Conservation (phyloP, 2,329 filamentous ascomycete genomes). For the Fusarium equiseti region DNA sequence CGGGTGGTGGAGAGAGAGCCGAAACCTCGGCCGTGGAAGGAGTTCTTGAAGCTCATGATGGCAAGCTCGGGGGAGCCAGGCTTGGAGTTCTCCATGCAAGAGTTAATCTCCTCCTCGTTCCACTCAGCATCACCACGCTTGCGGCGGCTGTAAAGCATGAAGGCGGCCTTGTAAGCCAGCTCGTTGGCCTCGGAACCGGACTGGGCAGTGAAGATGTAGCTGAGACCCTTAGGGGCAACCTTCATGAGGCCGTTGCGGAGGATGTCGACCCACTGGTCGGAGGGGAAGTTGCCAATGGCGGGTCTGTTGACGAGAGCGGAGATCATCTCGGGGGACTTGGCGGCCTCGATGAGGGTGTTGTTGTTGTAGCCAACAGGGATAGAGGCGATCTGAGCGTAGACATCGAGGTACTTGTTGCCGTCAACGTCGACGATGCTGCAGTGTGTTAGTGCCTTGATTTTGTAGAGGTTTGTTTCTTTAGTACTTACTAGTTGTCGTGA, state of each 20-base stretch:
- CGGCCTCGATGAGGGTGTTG: conserved; percentile 72
- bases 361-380: conserved; percentile 90
- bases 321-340: conserved; percentile 77
- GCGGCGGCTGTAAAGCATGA: conserved; percentile 82
- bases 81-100: conserved; percentile 77
- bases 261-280: conserved; percentile 78
- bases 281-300: conserved; percentile 84
- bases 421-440: conserved; percentile 61
- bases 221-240: conserved; percentile 78
- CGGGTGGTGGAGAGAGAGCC: conserved; percentile 82
- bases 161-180: conserved; percentile 86
- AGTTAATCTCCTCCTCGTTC: conserved; percentile 74
- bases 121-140: conserved; percentile 80
- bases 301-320: conserved; percentile 82
- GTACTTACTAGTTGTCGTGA: conserved; percentile 60
- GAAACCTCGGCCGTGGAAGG: conserved; percentile 85
- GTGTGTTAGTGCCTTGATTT: conserved; percentile 9
- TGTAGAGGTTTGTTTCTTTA: no score
- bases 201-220: conserved; percentile 85
- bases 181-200: conserved; percentile 87
- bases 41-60: conserved; percentile 82
- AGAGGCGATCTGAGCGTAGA: conserved; percentile 84
- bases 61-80: conserved; percentile 81
- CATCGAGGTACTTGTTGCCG: conserved; percentile 63
- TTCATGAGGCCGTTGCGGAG: conserved; percentile 77